A percentile compares a stretch with the other conserved stretches of the same genome.
These are phyloP conservation scores for Leccinum disarticulatum DNA, from an alignment of 768 basidiomycete genomes.

Conservation along the genomic window DNA sequence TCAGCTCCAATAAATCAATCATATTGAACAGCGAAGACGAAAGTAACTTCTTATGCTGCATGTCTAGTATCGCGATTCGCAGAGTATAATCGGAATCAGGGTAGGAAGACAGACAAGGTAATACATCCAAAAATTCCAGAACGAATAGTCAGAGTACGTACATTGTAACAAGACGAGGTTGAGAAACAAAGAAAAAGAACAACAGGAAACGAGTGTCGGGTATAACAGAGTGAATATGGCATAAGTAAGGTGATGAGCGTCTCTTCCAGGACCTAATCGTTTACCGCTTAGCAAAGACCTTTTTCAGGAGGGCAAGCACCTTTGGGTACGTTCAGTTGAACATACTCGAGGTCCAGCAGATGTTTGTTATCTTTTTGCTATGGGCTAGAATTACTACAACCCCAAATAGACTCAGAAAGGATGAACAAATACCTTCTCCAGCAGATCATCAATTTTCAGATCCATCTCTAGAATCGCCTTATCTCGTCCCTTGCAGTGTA, in stretches of 20 bases:
- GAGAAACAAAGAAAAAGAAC: slow-evolving; percentile 1
- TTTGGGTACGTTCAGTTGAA: slow-evolving; percentile 96
- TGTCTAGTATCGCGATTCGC: slow-evolving; percentile 11
- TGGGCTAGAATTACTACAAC: slow-evolving; percentile 16
- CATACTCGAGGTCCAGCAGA: slow-evolving; percentile 94
- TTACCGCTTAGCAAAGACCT: slow-evolving; percentile 89
- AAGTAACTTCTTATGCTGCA: not conserved
- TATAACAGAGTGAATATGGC: slow-evolving; percentile 36
- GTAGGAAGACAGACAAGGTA: slow-evolving; percentile 35
- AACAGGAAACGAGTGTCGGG: slow-evolving; percentile 24
- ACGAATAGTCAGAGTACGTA: slow-evolving; percentile 30
- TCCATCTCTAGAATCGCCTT: slow-evolving; percentile 99
- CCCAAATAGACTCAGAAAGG: not conserved
- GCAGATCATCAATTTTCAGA: slow-evolving; percentile 94
- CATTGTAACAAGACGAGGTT: no score
- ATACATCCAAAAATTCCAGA: slow-evolving; percentile 35
- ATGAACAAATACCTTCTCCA: slow-evolving; percentile 78
- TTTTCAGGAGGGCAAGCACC: slow-evolving; percentile 87
- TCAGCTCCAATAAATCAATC: not conserved
- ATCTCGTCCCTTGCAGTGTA: slow-evolving; percentile 98
- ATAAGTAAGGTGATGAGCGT: slow-evolving; percentile 30
- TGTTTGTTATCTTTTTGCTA: slow-evolving; percentile 99
- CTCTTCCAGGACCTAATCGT: not conserved
- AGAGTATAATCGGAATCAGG: slow-evolving; percentile 8
- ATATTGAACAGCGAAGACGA: not conserved